A percentile compares a stretch with the other conserved stretches of the same genome.
These are phyloP conservation scores for Cordyceps cateniannulata DNA, from an alignment of 2,329 filamentous ascomycete genomes.

Conservation along the genomic window DNA sequence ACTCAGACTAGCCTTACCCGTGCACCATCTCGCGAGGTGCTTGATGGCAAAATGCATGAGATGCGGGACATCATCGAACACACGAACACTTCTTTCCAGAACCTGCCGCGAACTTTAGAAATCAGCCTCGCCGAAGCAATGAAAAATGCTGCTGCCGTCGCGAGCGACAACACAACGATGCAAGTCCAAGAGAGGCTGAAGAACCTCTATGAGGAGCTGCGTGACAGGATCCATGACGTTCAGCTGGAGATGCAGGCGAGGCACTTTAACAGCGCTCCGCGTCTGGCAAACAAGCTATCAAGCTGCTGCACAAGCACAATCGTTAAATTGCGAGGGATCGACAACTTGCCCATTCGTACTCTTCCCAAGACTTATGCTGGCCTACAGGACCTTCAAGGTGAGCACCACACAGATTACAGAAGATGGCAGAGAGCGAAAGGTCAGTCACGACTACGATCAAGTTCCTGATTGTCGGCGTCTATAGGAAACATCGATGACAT, in stretches of 20 bases:
- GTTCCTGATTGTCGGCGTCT: no score
- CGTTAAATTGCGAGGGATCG: neutral
- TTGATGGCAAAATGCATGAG: neutral
- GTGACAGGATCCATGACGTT: neutral
- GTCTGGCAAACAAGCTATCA: neutral
- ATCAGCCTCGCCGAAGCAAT: neutral
- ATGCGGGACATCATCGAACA: neutral
- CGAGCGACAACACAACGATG: neutral
- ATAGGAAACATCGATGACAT: no score
- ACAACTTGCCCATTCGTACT: neutral
- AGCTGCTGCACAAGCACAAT: constrained; percentile 3
- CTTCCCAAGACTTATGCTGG: neutral
- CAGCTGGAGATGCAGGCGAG: neutral
- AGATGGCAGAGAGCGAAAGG: no score
- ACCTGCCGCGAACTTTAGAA: neutral
- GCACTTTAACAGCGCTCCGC: neutral
- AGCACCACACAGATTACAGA: neutral
- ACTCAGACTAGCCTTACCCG: neutral
- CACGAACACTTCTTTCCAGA: neutral
- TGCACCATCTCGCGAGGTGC: neutral
- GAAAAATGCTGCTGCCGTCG: neutral
- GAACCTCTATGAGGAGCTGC: neutral
- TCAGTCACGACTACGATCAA: no score
- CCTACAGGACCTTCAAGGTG: neutral
- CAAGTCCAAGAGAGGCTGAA: neutral